These are phyloP conservation scores for Leccinum proximum DNA, from an alignment of 1,284 basidiomycete genomes.

Conservation along the genomic window DNA sequence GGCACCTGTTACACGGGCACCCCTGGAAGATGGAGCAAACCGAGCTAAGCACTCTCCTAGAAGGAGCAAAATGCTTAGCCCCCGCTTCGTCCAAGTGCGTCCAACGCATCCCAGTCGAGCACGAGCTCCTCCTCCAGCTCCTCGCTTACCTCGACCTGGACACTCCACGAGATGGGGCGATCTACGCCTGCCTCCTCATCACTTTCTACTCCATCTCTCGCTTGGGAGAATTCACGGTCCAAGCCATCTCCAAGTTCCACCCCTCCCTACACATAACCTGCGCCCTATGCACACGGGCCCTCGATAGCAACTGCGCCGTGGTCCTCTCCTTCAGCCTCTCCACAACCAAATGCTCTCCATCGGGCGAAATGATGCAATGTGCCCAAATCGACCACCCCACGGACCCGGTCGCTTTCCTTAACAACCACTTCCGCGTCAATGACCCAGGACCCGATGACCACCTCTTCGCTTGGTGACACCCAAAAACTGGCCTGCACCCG, in stretches of 20 bases:
- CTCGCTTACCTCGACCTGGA: conserved; percentile 16
- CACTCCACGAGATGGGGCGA: conserved; percentile 29
- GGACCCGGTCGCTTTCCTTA: not conserved
- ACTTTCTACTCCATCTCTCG: conserved; percentile 32
- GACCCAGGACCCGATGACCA: not conserved
- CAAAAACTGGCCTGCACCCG: not conserved
- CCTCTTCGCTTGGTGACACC: not conserved
- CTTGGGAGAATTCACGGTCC: conserved; percentile 14
- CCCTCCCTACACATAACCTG: not conserved
- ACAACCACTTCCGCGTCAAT: not conserved
- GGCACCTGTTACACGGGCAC: conserved; percentile 35
- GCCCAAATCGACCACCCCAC: not conserved
- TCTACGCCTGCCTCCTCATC: conserved; percentile 32
- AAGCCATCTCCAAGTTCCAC: not conserved
- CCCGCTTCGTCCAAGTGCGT: not conserved
- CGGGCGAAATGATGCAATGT: not conserved
- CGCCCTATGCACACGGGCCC: not conserved
- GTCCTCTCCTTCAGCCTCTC: not conserved
- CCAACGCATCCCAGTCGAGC: not conserved
- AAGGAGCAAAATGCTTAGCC: not conserved
- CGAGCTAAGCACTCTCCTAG: not conserved
- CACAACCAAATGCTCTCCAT: not conserved
- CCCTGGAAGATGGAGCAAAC: conserved; percentile 22
- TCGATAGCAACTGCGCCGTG: not conserved
- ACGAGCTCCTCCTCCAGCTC: not conserved